phyloP scores from a whole-genome alignment of 1,284 basidiomycete genomes.

The Tremellales sp. region DNA sequence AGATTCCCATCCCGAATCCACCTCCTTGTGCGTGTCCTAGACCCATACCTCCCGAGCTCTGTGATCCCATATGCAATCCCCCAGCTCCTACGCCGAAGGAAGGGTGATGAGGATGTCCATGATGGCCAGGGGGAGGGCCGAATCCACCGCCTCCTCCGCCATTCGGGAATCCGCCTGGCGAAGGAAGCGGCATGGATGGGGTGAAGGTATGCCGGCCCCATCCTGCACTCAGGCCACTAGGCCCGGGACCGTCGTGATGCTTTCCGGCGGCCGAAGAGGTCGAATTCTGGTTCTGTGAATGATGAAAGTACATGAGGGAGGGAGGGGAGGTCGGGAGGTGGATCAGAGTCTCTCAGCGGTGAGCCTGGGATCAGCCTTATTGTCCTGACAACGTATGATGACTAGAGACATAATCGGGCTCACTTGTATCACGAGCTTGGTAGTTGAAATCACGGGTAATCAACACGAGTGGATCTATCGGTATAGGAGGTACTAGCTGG shows the following conservation, averaged over 20 bases:
- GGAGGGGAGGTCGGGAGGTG: slow-evolving; percentile 5
- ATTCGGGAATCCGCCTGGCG: slow-evolving; percentile 20
- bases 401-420: background rate
- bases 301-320: slow-evolving; percentile 36
- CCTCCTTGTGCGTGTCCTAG: slow-evolving; percentile 16
- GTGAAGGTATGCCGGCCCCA: slow-evolving; percentile 22
- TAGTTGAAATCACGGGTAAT: background rate
- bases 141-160: slow-evolving; percentile 12
- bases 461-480: background rate
- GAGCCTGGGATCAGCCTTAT: background rate
- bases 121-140: slow-evolving; percentile 23
- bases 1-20: slow-evolving; percentile 19
- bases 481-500: background rate
- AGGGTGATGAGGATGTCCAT: slow-evolving; percentile 11
- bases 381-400: background rate
- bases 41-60: slow-evolving; percentile 12
- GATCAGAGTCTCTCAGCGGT: background rate
- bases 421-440: background rate
- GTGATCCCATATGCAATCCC: slow-evolving; percentile 11
- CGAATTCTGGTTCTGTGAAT: slow-evolving; percentile 24
- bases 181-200: slow-evolving; percentile 20
- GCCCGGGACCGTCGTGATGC: slow-evolving; percentile 31
- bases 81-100: slow-evolving; percentile 8
- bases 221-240: slow-evolving; percentile 15
- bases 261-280: slow-evolving; percentile 28